phyloP scores from a whole-genome alignment of 2,329 filamentous ascomycete genomes.

The Microdochium bolleyi region DNA sequence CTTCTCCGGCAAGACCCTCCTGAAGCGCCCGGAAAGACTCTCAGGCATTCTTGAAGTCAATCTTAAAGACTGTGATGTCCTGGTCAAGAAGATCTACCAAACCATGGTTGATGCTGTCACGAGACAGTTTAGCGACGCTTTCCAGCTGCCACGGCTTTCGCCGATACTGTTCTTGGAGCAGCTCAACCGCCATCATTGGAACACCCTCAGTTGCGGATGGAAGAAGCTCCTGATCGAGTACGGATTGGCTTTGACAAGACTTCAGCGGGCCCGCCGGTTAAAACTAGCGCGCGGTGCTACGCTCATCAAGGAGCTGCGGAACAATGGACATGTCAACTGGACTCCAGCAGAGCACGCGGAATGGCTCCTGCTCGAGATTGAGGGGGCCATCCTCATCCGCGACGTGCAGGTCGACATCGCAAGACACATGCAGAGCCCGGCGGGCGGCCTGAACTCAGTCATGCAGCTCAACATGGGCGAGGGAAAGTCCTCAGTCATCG shows the following conservation, averaged over 20 bases:
- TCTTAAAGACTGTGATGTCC: neutral
- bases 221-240: constrained; percentile 26
- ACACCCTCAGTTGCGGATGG: constrained; percentile 21
- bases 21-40: neutral
- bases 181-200: constrained; percentile 18
- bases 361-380: constrained; percentile 55
- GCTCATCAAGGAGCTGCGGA: constrained; percentile 33
- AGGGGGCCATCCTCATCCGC: constrained; percentile 54
- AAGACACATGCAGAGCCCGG: constrained; percentile 39
- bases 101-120: neutral
- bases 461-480: constrained; percentile 68
- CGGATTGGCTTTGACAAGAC: constrained; percentile 26
- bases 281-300: neutral
- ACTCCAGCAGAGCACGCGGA: constrained; percentile 43
- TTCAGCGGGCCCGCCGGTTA: constrained; percentile 35
- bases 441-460: constrained; percentile 34
- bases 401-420: constrained; percentile 51
- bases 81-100: neutral
- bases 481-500: constrained; percentile 62
- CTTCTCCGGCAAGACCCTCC: neutral
- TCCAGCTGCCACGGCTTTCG: constrained; percentile 17
- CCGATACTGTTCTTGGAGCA: constrained; percentile 25
- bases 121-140: neutral
- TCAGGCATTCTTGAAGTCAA: neutral
- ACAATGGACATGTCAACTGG: constrained; percentile 50